Base-by-base conservation (phyloP, 2,329 filamentous ascomycete genomes). In the Fusarium anthophilum region DNA sequence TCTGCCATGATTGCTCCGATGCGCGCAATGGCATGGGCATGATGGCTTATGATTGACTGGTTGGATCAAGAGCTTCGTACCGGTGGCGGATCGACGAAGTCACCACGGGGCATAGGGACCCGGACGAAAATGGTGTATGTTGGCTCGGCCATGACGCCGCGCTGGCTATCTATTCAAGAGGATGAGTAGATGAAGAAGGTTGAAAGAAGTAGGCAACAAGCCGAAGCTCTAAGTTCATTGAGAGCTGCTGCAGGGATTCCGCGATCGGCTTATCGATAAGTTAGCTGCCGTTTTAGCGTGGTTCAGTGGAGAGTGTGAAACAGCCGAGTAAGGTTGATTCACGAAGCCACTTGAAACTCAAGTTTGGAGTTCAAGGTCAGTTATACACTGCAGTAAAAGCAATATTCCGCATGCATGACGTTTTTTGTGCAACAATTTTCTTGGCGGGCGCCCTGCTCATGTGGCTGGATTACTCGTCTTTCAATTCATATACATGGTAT, bases 21-120 rank as follows among this genome's bases (percentile, higher is more conserved):
- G 51, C 24, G 64, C 61, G 66, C 72, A 76, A 74, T 66, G 20
- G 24, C 24, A 37, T 59, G 20, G 56, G 32, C 43, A 78, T 71
- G 70, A 77, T 70, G 62, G 67, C 66, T 38, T 47, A 54, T 32
- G 45, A 51, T 47, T 56, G 51, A 58, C 43, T 58, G 43, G 64
- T 41, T 51, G 55, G 51, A 38, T 48, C 50, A 50, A 51, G 41
- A 56, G 44, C 53, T 67, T 81, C 89, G 81, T 88, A 95, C 95
- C 74, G 92, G 91, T 53, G 94, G 93, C 65, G 96, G 96, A 83
- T 99, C 96, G 70, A 95, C 89, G 84, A 99, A 99, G 78, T 93
- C 91, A 45, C 93, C 93, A 64, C 96, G 90, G 41, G 92, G 90
- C 79, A 98, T 97, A 30, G 96, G 96, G n/a, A 98, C 89, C 72